Percentiles rank a stretch among this genome's conserved stretches.
Conservation (phyloP, 805 yeast genomes). For the Candida nitratophila region DNA sequence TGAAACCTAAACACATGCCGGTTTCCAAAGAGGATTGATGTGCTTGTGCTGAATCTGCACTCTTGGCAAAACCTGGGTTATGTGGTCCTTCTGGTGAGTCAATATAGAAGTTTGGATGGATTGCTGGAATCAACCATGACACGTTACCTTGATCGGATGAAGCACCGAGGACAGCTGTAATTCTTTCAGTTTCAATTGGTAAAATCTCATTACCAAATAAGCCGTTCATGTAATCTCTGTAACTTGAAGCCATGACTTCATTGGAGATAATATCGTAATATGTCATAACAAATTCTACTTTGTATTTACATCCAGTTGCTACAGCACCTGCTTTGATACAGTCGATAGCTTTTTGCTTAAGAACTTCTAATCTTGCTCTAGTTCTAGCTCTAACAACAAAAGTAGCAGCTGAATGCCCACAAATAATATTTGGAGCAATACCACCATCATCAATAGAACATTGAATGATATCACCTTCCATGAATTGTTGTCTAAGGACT, state of each 20-base stretch:
- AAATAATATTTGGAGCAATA: constrained; percentile 18
- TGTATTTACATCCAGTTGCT: constrained; percentile 27
- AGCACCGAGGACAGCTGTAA: constrained; percentile 12
- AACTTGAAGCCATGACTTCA: constrained; percentile 11
- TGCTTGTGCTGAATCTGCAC: constrained; percentile 10
- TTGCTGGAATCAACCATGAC: constrained; percentile 16
- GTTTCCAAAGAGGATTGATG: constrained; percentile 11
- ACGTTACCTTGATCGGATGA: constrained; percentile 20
- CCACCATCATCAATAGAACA: constrained; percentile 18
- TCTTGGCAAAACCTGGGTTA: constrained; percentile 14
- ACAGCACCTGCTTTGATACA: constrained; percentile 17
- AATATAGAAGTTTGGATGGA: constrained; percentile 16
- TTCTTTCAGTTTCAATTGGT: constrained; percentile 6
- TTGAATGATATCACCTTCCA: constrained; percentile 19
- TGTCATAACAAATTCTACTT: constrained; percentile 24
- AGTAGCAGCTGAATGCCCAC: constrained; percentile 15
- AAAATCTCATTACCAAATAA: constrained; percentile 6
- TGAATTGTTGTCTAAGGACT: constrained; percentile 21
- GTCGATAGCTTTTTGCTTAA: constrained; percentile 22
- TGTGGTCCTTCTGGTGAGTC: constrained; percentile 15
- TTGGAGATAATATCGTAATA: constrained; percentile 16
- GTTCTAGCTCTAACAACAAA: constrained; percentile 12
- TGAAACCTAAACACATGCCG: constrained; percentile 14
- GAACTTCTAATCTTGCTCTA: constrained; percentile 12
- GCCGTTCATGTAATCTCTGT: constrained; percentile 11